Conservation (phyloP, 768 basidiomycete genomes). For the Pulveroboletus sp. region DNA sequence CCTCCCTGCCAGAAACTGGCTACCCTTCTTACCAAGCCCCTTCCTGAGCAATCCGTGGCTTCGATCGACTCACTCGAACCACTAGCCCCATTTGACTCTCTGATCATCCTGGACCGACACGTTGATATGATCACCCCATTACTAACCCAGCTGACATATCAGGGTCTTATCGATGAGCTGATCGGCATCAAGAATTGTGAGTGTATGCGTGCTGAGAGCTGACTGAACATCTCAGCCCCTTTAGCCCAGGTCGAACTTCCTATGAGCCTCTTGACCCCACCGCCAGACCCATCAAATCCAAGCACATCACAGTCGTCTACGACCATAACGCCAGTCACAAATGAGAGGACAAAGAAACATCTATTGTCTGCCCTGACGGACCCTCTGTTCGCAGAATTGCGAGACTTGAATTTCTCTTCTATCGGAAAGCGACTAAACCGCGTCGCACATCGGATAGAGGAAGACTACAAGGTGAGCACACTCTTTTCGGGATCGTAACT, state of each 20-base stretch:
- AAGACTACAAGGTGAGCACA: conserved; percentile 77
- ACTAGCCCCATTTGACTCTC: conserved; percentile 70
- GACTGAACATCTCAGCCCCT: conserved; percentile 2
- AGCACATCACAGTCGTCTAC: conserved; percentile 42
- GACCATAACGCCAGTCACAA: conserved; percentile 50
- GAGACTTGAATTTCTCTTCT: conserved; percentile 89
- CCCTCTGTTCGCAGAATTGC: conserved; percentile 73
- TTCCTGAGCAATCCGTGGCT: conserved; percentile 38
- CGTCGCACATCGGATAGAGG: conserved; percentile 80
- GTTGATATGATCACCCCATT: conserved; percentile 95
- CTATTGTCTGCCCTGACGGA: conserved; percentile 76
- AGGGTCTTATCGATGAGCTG: conserved; percentile 92
- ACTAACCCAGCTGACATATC: conserved; percentile 93
- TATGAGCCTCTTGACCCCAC: conserved; percentile 59
- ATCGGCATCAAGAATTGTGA: conserved; percentile 86
- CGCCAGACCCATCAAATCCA: conserved; percentile 39
- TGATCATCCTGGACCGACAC: conserved; percentile 86
- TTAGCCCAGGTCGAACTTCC: conserved; percentile 81
- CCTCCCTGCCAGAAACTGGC: conserved; percentile 59
- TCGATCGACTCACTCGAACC: conserved; percentile 41
- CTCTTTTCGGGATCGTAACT: neutral
- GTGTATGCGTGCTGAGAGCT: conserved; percentile 22
- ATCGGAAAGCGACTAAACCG: conserved; percentile 79
- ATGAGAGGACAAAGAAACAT: conserved; percentile 88
- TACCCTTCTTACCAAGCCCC: conserved; percentile 60